Evolutionary conservation across 495 filamentous ascomycete genomes (phyloP).

Genomic region (Aspergillus funiculosus): DNA sequence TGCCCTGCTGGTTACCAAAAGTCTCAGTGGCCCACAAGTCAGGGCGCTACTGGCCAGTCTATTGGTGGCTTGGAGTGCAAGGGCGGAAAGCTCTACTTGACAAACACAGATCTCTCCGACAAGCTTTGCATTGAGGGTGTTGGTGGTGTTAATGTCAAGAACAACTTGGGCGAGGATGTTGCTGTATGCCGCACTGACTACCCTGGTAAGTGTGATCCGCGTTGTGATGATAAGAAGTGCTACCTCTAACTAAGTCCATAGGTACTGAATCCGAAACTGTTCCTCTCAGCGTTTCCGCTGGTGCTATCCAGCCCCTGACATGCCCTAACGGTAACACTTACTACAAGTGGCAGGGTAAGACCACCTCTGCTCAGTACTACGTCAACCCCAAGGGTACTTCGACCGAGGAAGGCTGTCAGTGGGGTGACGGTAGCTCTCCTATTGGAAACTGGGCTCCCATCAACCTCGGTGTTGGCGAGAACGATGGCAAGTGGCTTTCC

Average conservation of each 20-base stretch:
- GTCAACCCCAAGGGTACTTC: slow-evolving; percentile 73
- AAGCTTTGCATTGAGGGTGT: slow-evolving; percentile 72
- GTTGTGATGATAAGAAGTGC: neutral
- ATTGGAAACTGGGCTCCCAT: slow-evolving; percentile 88
- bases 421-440: slow-evolving; percentile 57
- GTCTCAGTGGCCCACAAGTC: slow-evolving; percentile 78
- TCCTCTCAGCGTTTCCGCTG: slow-evolving; percentile 57
- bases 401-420: slow-evolving; percentile 67
- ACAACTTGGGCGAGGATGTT: slow-evolving; percentile 58
- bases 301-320: slow-evolving; percentile 55
- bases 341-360: slow-evolving; percentile 68
- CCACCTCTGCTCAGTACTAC: slow-evolving; percentile 93
- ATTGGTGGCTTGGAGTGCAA: slow-evolving; percentile 80
- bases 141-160: slow-evolving; percentile 64
- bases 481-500: slow-evolving; percentile 70
- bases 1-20: slow-evolving; percentile 91
- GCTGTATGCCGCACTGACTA: slow-evolving; percentile 95
- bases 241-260: slow-evolving; percentile 22
- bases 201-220: slow-evolving; percentile 49
- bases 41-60: slow-evolving; percentile 79
- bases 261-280: slow-evolving; percentile 77
- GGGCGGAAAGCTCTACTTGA: slow-evolving; percentile 70
- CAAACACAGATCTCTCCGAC: slow-evolving; percentile 55
- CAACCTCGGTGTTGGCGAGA: slow-evolving; percentile 77
- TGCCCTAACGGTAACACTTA: slow-evolving; percentile 64